These are phyloP conservation scores for Tylopilus felleus DNA, from an alignment of 768 basidiomycete genomes.

Conservation along the genomic window DNA sequence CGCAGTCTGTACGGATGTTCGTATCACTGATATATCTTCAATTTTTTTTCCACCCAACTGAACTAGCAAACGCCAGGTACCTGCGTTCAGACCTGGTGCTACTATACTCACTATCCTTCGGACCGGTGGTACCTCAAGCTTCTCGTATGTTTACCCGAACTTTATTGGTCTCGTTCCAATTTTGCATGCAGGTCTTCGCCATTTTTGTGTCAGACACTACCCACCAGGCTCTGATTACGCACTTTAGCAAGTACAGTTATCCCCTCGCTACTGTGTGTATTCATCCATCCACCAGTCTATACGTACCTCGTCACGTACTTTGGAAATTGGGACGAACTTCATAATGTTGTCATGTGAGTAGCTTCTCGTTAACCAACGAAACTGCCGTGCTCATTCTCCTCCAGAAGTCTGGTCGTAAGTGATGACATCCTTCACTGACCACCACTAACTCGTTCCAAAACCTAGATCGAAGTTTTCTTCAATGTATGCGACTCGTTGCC, in stretches of 20 bases:
- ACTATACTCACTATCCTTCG: constrained; percentile 47
- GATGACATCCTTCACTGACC: neutral
- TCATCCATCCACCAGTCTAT: constrained; percentile 38
- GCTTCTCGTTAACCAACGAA: neutral
- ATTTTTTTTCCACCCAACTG: neutral
- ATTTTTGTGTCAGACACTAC: constrained; percentile 51
- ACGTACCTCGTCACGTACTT: constrained; percentile 44
- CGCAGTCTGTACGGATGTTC: constrained; percentile 44
- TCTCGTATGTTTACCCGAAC: constrained; percentile 36
- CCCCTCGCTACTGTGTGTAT: neutral
- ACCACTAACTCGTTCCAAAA: constrained; percentile 22
- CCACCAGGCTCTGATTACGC: constrained; percentile 54
- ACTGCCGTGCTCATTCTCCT: neutral
- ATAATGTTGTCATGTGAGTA: constrained; percentile 1
- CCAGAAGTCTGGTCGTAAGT: neutral
- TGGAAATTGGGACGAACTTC: constrained; percentile 17
- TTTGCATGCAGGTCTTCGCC: constrained; percentile 39
- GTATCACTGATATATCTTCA: constrained; percentile 1
- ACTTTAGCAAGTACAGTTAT: constrained; percentile 31
- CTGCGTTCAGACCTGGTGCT: constrained; percentile 53
- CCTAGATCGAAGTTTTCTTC: no score
- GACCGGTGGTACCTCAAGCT: constrained; percentile 48
- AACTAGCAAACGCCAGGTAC: constrained; percentile 40
- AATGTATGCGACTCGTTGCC: no score
- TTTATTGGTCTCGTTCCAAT: neutral